phyloP scores from a whole-genome alignment of 148 eudicot genomes.

The Limonium bicolor region DNA sequence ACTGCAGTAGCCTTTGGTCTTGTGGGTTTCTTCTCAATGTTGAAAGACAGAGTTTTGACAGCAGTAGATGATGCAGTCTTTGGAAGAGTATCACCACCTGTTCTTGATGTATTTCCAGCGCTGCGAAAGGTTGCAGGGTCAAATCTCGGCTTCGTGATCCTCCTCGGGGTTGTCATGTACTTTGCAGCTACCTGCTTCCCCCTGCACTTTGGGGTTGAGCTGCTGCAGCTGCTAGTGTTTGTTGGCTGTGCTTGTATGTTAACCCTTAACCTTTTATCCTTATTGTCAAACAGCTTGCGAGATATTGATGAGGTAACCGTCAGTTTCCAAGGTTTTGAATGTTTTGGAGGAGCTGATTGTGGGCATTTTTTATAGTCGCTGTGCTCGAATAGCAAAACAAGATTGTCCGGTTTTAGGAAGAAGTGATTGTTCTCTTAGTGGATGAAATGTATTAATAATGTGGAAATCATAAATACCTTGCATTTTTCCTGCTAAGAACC shows the following conservation, averaged over 20 bases:
- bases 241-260: slow-evolving; percentile 16
- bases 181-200: slow-evolving; percentile 77
- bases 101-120: too few relatives aligned
- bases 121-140: too few relatives aligned
- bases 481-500: slow-evolving; percentile 33
- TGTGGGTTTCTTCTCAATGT: slow-evolving; percentile 44
- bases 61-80: too few relatives aligned
- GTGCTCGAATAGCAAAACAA: not conserved
- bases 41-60: slow-evolving; percentile 52
- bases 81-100: too few relatives aligned
- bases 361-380: slow-evolving; percentile 54
- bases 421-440: not conserved
- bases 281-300: slow-evolving; percentile 21
- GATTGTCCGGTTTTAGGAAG: not conserved
- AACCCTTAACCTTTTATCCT: slow-evolving; percentile 9
- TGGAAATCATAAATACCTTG: slow-evolving; percentile 1
- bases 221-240: slow-evolving; percentile 2
- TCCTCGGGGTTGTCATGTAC: slow-evolving; percentile 79
- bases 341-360: slow-evolving; percentile 71
- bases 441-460: not conserved
- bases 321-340: slow-evolving; percentile 48
- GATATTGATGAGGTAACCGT: slow-evolving; percentile 48
- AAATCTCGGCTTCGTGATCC: slow-evolving; percentile 21
- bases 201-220: slow-evolving; percentile 40
- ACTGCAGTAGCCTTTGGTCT: slow-evolving; percentile 23